Evolutionary conservation across 495 filamentous ascomycete species (phyloP), one percentile per base, ranked within the genome.

Genomic region (Hypoxylon fragiforme): DNA sequence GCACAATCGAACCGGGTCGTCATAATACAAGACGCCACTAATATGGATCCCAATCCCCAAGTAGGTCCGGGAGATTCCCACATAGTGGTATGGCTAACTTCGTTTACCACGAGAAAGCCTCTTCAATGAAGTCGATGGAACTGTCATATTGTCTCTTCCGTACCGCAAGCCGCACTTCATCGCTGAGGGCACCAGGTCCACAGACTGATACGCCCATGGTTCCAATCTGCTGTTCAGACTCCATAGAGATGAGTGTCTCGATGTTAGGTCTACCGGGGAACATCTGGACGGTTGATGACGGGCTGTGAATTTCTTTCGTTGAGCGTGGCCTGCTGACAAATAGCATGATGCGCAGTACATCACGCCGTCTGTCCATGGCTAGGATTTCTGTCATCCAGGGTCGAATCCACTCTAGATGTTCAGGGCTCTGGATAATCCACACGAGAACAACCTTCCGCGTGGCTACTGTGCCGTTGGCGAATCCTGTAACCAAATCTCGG

Each of bases 351-450:
- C 83, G 81, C 32, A 98, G 82, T 2, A 92, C 81, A 19, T 97
- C 89, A 19, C 91, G 81, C 0, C 94, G 84, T 38, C 78, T 80
- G 7, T 91, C 88, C 77, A 97, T 88, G 2, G 82, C 82, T 28
- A 98, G 79, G 53, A 97, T 92, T 65, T 89, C 78, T 54, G 95
- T 92, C 94, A 98, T 98, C 89, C 89, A 98, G 6, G 86, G 83
- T 5, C 89, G 81, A 34, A 97, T 89, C 94, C 94, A 98, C 64
- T 91, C 85, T 19, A 98, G 80, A 57, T 91, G 87, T 47, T 97
- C 92, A 18, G 87, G 88, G 32, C 79, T 88, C 58, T 92, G 89
- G 44, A 98, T 89, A 37, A 86, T 85, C 94, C 94, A 98, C 39
- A 96, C 83, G 3, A 98, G 80, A 11, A 94, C 77, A 54, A 97